Percentiles rank a stretch among this genome's conserved stretches.
phyloP scores from a whole-genome alignment of 305 asterid species.

The Solanum hybrid region DNA sequence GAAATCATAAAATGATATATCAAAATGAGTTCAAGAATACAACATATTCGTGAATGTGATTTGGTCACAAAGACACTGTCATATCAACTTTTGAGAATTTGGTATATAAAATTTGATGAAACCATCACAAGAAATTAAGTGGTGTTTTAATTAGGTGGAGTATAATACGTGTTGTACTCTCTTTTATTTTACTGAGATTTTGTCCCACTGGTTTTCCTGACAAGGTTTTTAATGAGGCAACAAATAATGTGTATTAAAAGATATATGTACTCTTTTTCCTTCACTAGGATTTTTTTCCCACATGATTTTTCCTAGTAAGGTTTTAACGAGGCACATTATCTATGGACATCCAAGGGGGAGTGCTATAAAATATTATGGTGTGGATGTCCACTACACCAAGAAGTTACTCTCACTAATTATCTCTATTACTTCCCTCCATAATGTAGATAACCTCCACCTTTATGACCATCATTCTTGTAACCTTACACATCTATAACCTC shows the following conservation, averaged over 20 bases:
- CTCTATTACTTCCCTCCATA: not conserved
- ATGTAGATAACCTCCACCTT: not conserved
- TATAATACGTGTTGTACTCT: not conserved
- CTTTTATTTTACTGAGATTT: not conserved
- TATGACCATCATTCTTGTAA: not conserved
- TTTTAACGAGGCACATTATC: not conserved
- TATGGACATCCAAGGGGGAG: not conserved
- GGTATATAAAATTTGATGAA: not conserved
- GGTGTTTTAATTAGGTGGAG: not conserved
- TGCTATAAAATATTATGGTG: not conserved
- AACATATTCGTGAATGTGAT: not conserved
- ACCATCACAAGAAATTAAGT: not conserved
- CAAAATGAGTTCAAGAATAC: not conserved
- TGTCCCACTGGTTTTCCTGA: not conserved
- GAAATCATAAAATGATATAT: not conserved
- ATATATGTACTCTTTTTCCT: not conserved
- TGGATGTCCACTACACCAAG: not conserved
- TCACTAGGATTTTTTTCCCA: not conserved
- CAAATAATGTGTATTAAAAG: not conserved
- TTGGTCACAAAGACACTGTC: not conserved
- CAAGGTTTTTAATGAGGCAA: not conserved
- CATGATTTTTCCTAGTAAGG: not conserved
- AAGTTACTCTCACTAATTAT: not conserved
- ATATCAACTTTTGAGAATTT: not conserved
- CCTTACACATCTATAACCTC: not conserved